These are phyloP conservation scores for Phytophthora podocarpi DNA, from an alignment of 352 stramenopile genomes.

Conservation along the genomic window DNA sequence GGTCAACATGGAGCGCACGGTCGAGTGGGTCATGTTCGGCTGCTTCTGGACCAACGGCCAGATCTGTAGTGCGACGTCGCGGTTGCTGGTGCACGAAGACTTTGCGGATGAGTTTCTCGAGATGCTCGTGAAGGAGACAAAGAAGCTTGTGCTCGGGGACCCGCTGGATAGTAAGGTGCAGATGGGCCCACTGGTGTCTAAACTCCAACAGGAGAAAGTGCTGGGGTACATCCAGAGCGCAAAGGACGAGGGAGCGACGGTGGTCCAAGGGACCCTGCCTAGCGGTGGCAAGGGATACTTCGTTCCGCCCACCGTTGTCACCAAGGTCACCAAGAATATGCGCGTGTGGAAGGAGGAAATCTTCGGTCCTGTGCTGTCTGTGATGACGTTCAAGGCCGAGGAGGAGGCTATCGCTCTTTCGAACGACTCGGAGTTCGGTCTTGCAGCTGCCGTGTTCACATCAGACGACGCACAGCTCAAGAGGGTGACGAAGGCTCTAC, in stretches of 20 bases:
- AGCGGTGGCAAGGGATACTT: conserved; percentile 57
- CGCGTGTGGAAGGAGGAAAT: conserved; percentile 89
- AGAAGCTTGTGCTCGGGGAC: conserved; percentile 68
- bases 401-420: conserved; percentile 67
- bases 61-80: conserved; percentile 79
- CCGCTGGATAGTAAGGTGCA: conserved; percentile 56
- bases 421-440: conserved; percentile 63
- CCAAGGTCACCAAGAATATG: conserved; percentile 60
- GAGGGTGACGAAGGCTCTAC: conserved; percentile 56
- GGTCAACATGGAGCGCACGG: conserved; percentile 64
- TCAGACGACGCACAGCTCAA: conserved; percentile 49
- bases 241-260: conserved; percentile 57
- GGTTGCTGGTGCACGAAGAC: conserved; percentile 75
- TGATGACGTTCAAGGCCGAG: conserved; percentile 89
- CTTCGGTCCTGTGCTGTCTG: conserved; percentile 88
- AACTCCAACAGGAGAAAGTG: conserved; percentile 75
- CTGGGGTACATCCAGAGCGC: conserved; percentile 61
- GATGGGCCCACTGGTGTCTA: conserved; percentile 84
- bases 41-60: conserved; percentile 71
- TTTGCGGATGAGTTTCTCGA: conserved; percentile 71
- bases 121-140: conserved; percentile 47
- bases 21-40: conserved; percentile 76
- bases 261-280: conserved; percentile 27
- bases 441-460: conserved; percentile 79
- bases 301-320: conserved; percentile 80